Percentiles rank a stretch among this genome's conserved stretches.
These are phyloP conservation scores for Zoysia japonica DNA, from an alignment of 176 grass and related monocot genomes.

Conservation along the genomic window DNA sequence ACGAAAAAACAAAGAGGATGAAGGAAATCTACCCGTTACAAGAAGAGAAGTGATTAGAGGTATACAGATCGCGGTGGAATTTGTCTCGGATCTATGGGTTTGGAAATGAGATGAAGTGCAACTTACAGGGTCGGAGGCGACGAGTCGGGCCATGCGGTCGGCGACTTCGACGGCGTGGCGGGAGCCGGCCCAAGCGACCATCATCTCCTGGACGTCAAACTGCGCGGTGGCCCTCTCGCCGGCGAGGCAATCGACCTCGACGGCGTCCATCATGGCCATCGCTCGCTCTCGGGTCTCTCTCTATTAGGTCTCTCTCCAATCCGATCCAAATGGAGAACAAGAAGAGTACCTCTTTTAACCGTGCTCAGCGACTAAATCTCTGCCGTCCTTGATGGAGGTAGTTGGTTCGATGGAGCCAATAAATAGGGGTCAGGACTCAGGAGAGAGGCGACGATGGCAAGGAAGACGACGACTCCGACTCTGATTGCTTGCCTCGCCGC, in stretches of 20 bases:
- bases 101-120: background rate
- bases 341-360: too few species aligned
- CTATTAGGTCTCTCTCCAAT: too few species aligned
- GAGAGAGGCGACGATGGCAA: too few species aligned
- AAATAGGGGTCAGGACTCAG: too few species aligned
- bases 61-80: background rate
- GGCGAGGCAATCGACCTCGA: slow-evolving; percentile 61
- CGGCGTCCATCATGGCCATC: slow-evolving; percentile 41
- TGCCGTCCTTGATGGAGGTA: too few species aligned
- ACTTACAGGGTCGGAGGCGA: slow-evolving; percentile 84
- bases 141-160: slow-evolving; percentile 88
- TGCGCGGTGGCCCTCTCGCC: slow-evolving; percentile 60
- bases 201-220: slow-evolving; percentile 92
- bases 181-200: slow-evolving; percentile 94
- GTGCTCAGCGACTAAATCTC: background rate
- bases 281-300: background rate
- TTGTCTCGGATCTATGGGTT: background rate
- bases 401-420: too few species aligned
- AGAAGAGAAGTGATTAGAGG: too few species aligned
- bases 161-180: slow-evolving; percentile 68
- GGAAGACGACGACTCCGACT: too few species aligned
- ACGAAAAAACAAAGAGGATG: too few species aligned
- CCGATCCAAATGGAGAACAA: too few species aligned
- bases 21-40: too few species aligned
- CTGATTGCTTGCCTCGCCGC: too few species aligned